These are phyloP conservation scores for Daldinia vernicosa DNA, from an alignment of 495 filamentous ascomycete species.

Conservation along the genomic window DNA sequence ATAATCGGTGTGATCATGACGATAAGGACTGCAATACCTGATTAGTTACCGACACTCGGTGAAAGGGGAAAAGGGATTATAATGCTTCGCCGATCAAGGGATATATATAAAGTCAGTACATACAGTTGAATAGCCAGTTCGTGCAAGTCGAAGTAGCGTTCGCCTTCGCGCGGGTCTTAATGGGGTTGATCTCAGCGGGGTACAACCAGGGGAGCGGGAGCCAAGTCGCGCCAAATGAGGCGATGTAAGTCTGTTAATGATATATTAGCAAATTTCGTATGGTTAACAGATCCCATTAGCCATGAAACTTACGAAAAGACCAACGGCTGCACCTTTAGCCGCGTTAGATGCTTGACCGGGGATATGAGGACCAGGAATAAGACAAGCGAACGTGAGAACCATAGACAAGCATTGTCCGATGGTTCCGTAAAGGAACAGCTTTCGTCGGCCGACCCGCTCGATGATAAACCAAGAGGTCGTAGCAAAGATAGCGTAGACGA, in stretches of 20 bases:
- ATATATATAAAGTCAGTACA: background rate
- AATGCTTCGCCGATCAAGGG: background rate
- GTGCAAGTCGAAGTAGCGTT: slow-evolving; percentile 79
- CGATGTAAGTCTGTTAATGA: slow-evolving; percentile 41
- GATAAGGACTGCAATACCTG: slow-evolving; percentile 52
- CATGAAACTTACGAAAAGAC: slow-evolving; percentile 55
- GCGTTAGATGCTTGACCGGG: slow-evolving; percentile 27
- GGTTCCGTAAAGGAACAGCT: slow-evolving; percentile 74
- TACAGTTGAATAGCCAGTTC: slow-evolving; percentile 84
- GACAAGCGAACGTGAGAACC: slow-evolving; percentile 70
- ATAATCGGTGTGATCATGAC: slow-evolving; percentile 85
- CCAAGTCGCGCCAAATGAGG: slow-evolving; percentile 72
- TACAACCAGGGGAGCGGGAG: slow-evolving; percentile 66
- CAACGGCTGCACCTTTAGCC: slow-evolving; percentile 56
- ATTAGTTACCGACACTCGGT: slow-evolving; percentile 18
- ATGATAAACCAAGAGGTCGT: slow-evolving; percentile 85
- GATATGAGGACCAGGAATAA: slow-evolving; percentile 63
- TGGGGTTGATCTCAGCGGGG: slow-evolving; percentile 68
- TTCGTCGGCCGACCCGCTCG: slow-evolving; percentile 75
- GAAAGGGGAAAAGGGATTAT: background rate
- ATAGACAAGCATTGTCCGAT: slow-evolving; percentile 74
- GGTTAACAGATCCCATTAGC: no score
- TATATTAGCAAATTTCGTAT: background rate
- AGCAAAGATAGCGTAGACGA: slow-evolving; percentile 79
- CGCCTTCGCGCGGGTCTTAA: slow-evolving; percentile 77